phyloP scores from a whole-genome alignment of 2,329 filamentous ascomycete species.

The Fusarium anguioides region DNA sequence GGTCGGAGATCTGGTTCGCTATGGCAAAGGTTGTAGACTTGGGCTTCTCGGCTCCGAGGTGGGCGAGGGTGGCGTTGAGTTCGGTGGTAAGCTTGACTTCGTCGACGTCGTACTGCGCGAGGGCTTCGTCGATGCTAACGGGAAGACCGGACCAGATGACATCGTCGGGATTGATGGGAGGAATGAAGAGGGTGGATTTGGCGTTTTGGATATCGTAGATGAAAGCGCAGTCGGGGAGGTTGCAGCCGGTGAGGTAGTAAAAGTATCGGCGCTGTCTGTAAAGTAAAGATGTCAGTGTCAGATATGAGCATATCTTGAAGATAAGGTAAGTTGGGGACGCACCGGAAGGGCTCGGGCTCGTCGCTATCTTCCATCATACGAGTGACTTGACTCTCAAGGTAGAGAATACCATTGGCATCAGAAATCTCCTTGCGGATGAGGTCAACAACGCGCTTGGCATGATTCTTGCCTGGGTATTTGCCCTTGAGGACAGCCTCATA shows the following conservation, averaged over 20 bases:
- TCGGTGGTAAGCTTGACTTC: conserved; percentile 77
- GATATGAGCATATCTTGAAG: background rate
- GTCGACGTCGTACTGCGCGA: conserved; percentile 83
- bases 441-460: conserved; percentile 85
- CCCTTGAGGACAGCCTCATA: conserved; percentile 66
- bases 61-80: conserved; percentile 77
- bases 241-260: conserved; percentile 91
- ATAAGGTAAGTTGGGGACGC: conserved; percentile 34
- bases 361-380: conserved; percentile 91
- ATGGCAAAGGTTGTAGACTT: conserved; percentile 76
- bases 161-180: conserved; percentile 84
- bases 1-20: conserved; percentile 77
- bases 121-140: conserved; percentile 78
- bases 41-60: conserved; percentile 55
- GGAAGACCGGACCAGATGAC: conserved; percentile 96
- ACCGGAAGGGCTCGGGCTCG: conserved; percentile 83
- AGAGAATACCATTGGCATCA: conserved; percentile 76
- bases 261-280: conserved; percentile 87
- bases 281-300: background rate
- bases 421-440: conserved; percentile 77
- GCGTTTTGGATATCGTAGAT: conserved; percentile 81
- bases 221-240: conserved; percentile 81
- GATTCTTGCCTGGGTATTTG: conserved; percentile 86
- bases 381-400: conserved; percentile 86
- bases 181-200: conserved; percentile 88